Base-by-base conservation (phyloP, 768 basidiomycete species). In the Lactarius quietus region DNA sequence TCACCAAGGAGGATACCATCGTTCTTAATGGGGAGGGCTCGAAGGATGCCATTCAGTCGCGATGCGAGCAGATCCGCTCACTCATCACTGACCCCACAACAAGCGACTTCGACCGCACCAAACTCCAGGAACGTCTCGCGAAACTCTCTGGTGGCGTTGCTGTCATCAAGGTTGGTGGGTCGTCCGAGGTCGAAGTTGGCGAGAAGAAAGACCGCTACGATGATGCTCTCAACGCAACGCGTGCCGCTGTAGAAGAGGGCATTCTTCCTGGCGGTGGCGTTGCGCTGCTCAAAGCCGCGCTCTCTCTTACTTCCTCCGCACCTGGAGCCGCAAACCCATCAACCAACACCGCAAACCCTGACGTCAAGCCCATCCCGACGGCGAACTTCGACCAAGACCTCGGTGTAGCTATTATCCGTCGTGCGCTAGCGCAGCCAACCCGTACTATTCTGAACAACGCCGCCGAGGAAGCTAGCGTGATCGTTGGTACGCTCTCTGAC, bases 181-280 rank as follows among this genome's bases (percentile, higher is more conserved):
- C 88, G 28, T 86, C 84, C 59, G 96, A 98, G 77, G 96, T 98
- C 59, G 96, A 98, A 79, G 96, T 98, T 66, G 84, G 95, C 8
- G 96, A 98, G 85, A 98, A 98, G 92, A 97, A 98, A 86, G 96
- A 98, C 76, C 84, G 95, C 41, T 98, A 97, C 73, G 95, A 98
- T 70, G 94, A 96, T 74, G 95, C 95, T 1, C 83, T 98, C 55
- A 97, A 97, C 76, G 95, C 95, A n/a, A 98, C 96, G 5, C 90
- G 96, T 45, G 96, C 96, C 29, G 95, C 96, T 53, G 96, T 98
- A 35, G 96, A 98, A 79, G 95, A 99, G 77, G 96, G 96, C 74
- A 97, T 98, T 73, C 89, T 98, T 38, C 96, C 96, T 59, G 96
- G 96, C 52, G 96, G 96, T 73, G 95, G 95, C 76, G 88, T 93